Evolutionary conservation across 192 early-diverging fungal species (phyloP), one percentile per base, ranked within the genome.

Genomic region (Umbelopsis isabellina): DNA sequence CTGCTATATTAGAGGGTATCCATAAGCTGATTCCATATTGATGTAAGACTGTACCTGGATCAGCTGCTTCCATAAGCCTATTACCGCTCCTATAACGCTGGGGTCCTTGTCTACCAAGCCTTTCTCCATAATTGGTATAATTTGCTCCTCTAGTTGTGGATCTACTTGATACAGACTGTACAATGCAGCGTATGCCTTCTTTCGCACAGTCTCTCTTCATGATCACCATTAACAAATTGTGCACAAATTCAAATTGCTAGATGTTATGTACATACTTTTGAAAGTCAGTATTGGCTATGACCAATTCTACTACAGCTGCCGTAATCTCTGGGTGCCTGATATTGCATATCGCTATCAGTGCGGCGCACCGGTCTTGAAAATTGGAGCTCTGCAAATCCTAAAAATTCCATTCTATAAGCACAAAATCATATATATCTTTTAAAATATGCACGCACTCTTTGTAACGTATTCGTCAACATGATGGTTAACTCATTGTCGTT

Each of bases 311-410:
- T 33, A 83, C 69, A 45, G 72, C 73, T 18, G 74, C 75, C 2
- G 75, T 68, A 67, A 83, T 77, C 61, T 86, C 85, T 25, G 69
- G 67, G 23, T 83, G 71, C 41, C 79, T 74, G 41, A 86, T 71
- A 58, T 83, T 82, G 66, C 83, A 78, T 49, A 86, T 79, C 3
- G 75, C 82, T 25, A 78, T 78, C 18, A 87, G 65, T 15, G 85
- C 85, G 25, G 82, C 76, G 27, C 81, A 81, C 16, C 75, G 67
- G 72, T 87, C 72, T 30, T 82, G 74, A 66, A 80, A 77, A 50
- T 83, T 82, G 30, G 71, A 79, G 74, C 85, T 87, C n/a, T 81
- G 80, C 35, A 87, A 65, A 71, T 87, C 85, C 85, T 85, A 52
- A 4, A 44, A 52, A 23, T 16, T 18, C 4, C 7, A 47, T 20